phyloP scores from a whole-genome alignment of 139 green algal species.

The Pseudopediastrum boryanum region DNA sequence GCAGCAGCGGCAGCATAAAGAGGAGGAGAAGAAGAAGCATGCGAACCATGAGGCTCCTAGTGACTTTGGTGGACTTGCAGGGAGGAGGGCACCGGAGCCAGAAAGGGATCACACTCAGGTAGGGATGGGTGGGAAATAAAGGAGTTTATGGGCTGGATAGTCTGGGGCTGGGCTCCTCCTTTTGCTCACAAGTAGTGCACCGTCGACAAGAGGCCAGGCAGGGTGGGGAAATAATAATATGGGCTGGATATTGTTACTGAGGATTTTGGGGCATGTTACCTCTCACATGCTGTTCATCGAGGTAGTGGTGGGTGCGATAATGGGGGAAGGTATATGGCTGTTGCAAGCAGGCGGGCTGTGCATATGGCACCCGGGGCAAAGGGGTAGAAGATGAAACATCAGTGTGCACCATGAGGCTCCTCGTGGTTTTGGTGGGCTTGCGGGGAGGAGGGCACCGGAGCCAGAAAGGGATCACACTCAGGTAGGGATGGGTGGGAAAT shows the following conservation, averaged over 20 bases:
- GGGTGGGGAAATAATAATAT: no score
- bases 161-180: not conserved
- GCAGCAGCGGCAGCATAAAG: constrained; percentile 17
- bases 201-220: no score
- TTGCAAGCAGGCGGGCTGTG: no score
- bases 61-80: no score
- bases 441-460: constrained; percentile 22
- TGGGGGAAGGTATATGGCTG: no score
- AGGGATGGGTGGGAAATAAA: not conserved
- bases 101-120: constrained; percentile 25
- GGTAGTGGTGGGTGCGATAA: no score
- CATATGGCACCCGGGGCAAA: no score
- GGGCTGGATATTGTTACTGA: not conserved
- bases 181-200: no score
- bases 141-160: not conserved
- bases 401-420: no score
- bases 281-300: not conserved
- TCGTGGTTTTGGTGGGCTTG: no score
- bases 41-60: no score
- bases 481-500: not conserved
- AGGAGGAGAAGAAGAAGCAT: constrained; percentile 26
- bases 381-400: no score
- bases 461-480: constrained; percentile 22
- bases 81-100: constrained; percentile 22
- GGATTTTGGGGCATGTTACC: not conserved